A percentile compares a stretch with the other conserved stretches of the same genome.
These are phyloP conservation scores for Tremella mesenterica DNA, from an alignment of 768 basidiomycete genomes.

Conservation along the genomic window DNA sequence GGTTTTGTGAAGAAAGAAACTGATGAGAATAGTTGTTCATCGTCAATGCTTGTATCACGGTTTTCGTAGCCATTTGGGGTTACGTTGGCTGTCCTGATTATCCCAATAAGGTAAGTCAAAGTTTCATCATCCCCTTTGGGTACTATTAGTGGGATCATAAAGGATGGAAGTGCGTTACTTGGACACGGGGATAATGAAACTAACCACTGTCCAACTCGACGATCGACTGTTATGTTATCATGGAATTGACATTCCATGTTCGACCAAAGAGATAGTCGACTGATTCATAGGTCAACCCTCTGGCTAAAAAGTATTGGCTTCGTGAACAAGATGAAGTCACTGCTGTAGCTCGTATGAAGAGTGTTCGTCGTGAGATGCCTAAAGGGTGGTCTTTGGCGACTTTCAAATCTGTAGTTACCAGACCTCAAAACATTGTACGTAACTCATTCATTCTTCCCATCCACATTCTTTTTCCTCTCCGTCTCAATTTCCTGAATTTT, in stretches of 20 bases:
- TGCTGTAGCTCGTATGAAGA: not conserved
- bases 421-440: slow-evolving; percentile 3
- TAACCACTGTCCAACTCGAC: no score
- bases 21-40: slow-evolving; percentile 1
- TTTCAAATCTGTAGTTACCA: slow-evolving; percentile 1
- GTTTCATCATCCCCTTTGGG: no score
- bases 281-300: slow-evolving; percentile 2
- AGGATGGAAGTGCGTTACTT: no score
- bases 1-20: not conserved
- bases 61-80: slow-evolving; percentile 1
- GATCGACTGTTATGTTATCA: no score
- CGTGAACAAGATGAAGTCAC: not conserved
- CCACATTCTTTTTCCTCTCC: no score
- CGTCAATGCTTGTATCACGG: slow-evolving; percentile 7
- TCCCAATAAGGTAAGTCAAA: slow-evolving; percentile 2
- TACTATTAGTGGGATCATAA: no score
- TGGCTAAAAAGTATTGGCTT: not conserved
- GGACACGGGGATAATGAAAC: no score
- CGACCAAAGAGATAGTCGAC: no score
- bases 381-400: not conserved
- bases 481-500: no score
- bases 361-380: not conserved
- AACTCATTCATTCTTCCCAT: no score
- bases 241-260: no score
- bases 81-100: slow-evolving; percentile 6